These are phyloP conservation scores for Scenedesmus sp. DNA, from an alignment of 163 green algal species.

Conservation along the genomic window DNA sequence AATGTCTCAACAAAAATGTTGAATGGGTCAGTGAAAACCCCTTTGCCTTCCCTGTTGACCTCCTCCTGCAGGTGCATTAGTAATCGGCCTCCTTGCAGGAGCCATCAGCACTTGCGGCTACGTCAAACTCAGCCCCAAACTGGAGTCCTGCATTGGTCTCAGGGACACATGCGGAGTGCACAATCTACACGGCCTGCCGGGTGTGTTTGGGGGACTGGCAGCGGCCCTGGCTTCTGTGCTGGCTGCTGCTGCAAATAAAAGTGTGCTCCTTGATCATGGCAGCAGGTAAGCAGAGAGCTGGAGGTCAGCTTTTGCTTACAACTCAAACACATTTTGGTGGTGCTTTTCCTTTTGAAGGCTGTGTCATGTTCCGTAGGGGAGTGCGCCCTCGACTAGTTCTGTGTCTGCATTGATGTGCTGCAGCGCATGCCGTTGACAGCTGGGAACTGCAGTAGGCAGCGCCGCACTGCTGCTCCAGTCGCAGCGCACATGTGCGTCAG, in stretches of 20 bases:
- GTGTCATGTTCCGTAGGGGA: background rate
- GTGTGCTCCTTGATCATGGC: constrained; percentile 7
- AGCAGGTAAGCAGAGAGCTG: constrained; percentile 8
- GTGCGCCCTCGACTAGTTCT: background rate
- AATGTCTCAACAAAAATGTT: background rate
- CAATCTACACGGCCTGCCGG: constrained; percentile 21
- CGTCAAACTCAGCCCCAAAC: constrained; percentile 5
- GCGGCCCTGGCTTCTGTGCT: constrained; percentile 22
- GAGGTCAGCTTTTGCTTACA: background rate
- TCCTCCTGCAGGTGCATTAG: background rate
- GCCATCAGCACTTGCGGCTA: constrained; percentile 16
- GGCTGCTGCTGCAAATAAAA: constrained; percentile 6
- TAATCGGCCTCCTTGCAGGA: constrained; percentile 11
- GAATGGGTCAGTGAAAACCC: background rate
- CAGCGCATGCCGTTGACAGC: background rate
- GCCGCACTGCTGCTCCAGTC: background rate
- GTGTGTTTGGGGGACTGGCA: constrained; percentile 14
- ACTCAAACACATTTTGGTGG: background rate
- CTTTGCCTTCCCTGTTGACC: background rate
- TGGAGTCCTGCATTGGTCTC: constrained; percentile 13
- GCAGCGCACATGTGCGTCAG: background rate
- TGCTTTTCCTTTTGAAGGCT: background rate
- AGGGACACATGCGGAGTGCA: constrained; percentile 21
- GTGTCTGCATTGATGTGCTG: background rate
- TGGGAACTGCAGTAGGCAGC: background rate